Evolutionary conservation across 2,329 filamentous ascomycete genomes (phyloP), one percentile per base, ranked within the genome.

Genomic region (Escovopsis sp.): DNA sequence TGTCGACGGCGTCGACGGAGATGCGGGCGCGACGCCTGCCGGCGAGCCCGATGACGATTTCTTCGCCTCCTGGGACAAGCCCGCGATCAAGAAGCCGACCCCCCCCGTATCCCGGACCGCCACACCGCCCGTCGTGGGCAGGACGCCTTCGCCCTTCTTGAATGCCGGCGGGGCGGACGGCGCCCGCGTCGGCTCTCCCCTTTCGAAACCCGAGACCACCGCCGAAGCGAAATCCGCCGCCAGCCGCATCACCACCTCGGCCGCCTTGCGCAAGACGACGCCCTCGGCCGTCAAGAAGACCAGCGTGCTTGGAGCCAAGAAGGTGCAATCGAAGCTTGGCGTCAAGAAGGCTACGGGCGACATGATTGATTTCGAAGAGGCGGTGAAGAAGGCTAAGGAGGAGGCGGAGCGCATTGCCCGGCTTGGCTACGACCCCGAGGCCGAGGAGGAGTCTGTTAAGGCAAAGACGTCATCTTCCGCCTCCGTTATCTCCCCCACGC

Each of bases 31-130:
- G 45, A 92, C 85, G 10, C 83, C 87, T n/a, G 72, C 80, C 31
- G 80, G 76, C 45, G 86, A 94, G 46, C 68, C 73, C 16, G 87
- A 94, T 47, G 87, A 94, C 51, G 90, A 96, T 56, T 98, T 98
- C 68, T 98, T 98, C 62, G 94, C 88, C 9, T 94, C 86, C 1
- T 98, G 88, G 90, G 90, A 96, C 53, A 94, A 96, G 64, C 90
- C 90, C 16, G 74, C 86, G 4, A 92, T 98, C 62, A 98, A 96
- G 69, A 78, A 86, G 48, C 88, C 88, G 26, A 94, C 85, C 44
- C 93, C 93, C 45, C 88, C 90, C 13, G 72, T 90, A 30, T 94
- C 88, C 27, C 79, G 90, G 51, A 90, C 84, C 30, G 78, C 76
- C 35, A 96, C 90, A 3, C 88, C 88, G 12, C 79, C 83, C 4